Evolutionary conservation across 2,329 filamentous ascomycete genomes (phyloP), one percentile per base, ranked within the genome.

Genomic region (Verticillium longisporum): DNA sequence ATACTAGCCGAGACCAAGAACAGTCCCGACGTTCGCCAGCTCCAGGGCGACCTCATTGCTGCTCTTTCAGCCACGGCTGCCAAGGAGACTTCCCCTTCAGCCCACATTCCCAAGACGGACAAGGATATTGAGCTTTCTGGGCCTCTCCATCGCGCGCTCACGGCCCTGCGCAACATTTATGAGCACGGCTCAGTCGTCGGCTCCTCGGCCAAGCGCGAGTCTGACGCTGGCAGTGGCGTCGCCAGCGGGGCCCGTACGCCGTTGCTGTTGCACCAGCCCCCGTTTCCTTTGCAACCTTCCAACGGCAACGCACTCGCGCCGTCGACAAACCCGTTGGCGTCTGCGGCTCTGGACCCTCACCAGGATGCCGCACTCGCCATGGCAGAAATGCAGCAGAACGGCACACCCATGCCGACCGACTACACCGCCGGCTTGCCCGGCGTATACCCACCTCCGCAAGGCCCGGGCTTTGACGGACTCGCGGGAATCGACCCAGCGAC

Each of bases 381-480:
- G 85, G 81, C 86, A 1, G 84, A 86, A 69, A 79, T 88, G 76
- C 85, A 88, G 69, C 85, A 88, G 69, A 84, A 85, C 68, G 83
- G 83, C 10, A 78, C 75, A 36, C 72, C 74, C 0, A 68, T 83
- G 13, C 72, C 41, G 56, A 37, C 75, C 37, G 81, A 83, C 18
- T 80, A 80, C 64, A 65, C 73, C 72, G 77, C 56, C 6, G 56
- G 34, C 6, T 31, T 55, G 15, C 18, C 26, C 7, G 54, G 54
- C 26, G 54, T 34, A 14, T 55, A 55, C 26, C 54, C 54, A 4
- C 54, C 54, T 14, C 13, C 54, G 11, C 41, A n/a, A n/a, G 41
- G 41, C 10, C 54, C 54, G 7, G 54, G 54, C 54, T 32, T 59
- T 13, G 57, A 55, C 14, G 45, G 79, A 55, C 72, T 85, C 57